A percentile compares a stretch with the other conserved stretches of the same genome.
phyloP scores from a whole-genome alignment of 1,284 basidiomycete species.

The Ganoderma leucocontextum region DNA sequence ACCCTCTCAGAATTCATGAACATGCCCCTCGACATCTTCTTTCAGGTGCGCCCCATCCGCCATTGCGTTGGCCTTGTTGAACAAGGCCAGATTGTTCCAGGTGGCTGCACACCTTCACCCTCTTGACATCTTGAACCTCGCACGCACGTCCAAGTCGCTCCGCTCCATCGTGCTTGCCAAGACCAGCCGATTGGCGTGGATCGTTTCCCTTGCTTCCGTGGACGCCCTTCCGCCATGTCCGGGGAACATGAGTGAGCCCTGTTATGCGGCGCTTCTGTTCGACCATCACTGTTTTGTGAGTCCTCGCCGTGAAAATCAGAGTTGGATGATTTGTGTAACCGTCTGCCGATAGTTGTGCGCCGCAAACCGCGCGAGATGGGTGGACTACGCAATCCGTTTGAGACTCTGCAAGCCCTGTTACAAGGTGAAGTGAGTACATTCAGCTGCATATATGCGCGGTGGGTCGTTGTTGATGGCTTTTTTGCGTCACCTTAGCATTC shows the following conservation, averaged over 20 bases:
- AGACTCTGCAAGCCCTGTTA: background rate
- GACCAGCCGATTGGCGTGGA: background rate
- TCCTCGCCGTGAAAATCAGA: background rate
- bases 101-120: background rate
- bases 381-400: background rate
- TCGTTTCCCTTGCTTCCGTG: background rate
- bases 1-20: background rate
- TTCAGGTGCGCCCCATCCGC: background rate
- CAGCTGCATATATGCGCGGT: background rate
- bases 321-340: background rate
- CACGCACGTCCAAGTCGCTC: background rate
- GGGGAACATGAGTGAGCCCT: background rate
- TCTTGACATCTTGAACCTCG: background rate
- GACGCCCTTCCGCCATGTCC: background rate
- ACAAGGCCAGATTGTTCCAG: background rate
- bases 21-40: slow-evolving; percentile 1
- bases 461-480: background rate
- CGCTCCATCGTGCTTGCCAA: background rate
- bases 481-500: background rate
- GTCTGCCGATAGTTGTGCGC: background rate
- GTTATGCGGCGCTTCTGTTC: background rate
- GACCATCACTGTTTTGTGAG: background rate
- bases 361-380: background rate
- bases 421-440: background rate
- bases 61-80: background rate